Base-by-base conservation (phyloP, 106 monocot genomes). In the Acanthochlamys bracteata region DNA sequence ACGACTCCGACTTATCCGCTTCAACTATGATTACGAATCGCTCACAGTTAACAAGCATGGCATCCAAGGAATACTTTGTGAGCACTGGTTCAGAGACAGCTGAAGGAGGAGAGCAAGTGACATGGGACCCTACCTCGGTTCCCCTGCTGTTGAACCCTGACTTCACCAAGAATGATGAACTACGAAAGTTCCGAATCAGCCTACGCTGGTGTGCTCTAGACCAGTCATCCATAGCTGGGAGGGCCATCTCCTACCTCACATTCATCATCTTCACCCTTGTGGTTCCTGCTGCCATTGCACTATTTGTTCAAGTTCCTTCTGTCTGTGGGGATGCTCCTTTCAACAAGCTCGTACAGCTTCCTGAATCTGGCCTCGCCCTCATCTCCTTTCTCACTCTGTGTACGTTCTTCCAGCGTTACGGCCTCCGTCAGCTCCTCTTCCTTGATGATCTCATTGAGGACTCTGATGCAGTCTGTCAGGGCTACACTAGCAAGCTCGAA, bases 171-270 rank as follows among this genome's bases (percentile, higher is more conserved):
- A 19, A 41, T 55, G 92, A 92, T 57, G 92, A 92, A 74, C 84
- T 88, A 40, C 70, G 59, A 16, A 79, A 72, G 65, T 75, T 92
- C 77, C 63, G 88, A 20, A 61, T 88, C 42, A 62, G 78, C 75
- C 84, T 92, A 58, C 68, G 65, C 7, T 82, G 76, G 75, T 92
- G 88, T 60, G 70, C 75, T 3, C 82, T 88, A n/a, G 88, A 88
- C 77, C 88, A 84, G 72, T 82, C 84, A 24, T 67, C 88, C 11
- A 7, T 39, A 25, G 4, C 71, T 25, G 49, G 67, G 10, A 75
- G 66, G 23, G 57, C 67, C 22, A 39, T 75, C 56, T 92, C 92
- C 68, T 88, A 62, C 75, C 17, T 59, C 27, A 60, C 75, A 61
- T 88, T 92, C 84, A 7, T 71, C 47, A 11, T 65, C 58, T 62